Evolutionary conservation across 345 rosid species (phyloP), one percentile per base, ranked within the genome.

Genomic region (Raphanus raphanistrum): DNA sequence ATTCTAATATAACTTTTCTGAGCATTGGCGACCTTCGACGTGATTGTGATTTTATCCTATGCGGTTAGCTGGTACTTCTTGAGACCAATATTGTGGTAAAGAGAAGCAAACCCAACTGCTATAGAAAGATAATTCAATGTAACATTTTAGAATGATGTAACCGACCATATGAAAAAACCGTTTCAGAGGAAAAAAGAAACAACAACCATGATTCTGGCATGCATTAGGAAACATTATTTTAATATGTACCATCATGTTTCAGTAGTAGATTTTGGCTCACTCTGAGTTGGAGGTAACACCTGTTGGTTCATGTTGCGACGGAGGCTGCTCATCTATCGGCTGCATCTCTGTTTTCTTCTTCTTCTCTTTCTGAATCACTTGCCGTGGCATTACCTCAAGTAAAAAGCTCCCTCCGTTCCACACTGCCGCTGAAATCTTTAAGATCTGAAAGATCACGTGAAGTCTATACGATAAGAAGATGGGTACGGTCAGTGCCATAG

Each of bases 341-440:
- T 50, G 84, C 75, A 64, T 76, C 74, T 84, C 91, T 5, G 85
- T 68, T 78, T 85, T 89, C 75, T 86, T 92, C 82, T 85, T 92
- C 76, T 87, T 85, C 86, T 92, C 92, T 80, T 94, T 92, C 71
- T 84, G 87, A 28, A 92, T 92, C 75, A 88, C 93, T 90, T 92
- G 97, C 58, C 87, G 84, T 0, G 98, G 98, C 98, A 92, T 84
- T 57, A 90, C 98, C 59, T 90, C 98, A 33, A 94, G 76, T 61
- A 92, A 85, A 70, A 94, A 94, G 88, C 90, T 92, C 54, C 92
- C 98, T 13, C 98, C 98, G 68, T 92, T 94, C 97, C 97, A 94
- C 8, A 90, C 88, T 0, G 98, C 79, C 4, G 98, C 98, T 0
- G 98, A 92, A 54, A 94, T 83, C 87, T 92, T 94, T 9, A 94